These are phyloP conservation scores for Cladophialophora bantiana DNA, from an alignment of 2,329 filamentous ascomycete genomes.

Conservation along the genomic window DNA sequence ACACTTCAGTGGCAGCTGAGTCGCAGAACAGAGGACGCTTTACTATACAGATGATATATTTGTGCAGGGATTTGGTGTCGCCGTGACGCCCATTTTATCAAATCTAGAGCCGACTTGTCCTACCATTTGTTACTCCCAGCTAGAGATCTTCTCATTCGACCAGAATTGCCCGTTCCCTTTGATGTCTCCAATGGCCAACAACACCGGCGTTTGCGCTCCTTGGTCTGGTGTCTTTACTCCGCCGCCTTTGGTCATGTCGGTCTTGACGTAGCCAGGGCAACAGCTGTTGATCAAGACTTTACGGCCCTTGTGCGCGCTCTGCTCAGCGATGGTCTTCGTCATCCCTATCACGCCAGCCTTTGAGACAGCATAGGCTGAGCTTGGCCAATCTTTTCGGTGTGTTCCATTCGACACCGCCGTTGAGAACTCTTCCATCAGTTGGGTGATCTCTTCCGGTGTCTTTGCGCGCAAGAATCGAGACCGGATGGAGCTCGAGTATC, in stretches of 20 bases:
- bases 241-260: slow-evolving; percentile 56
- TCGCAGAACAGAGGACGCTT: background rate
- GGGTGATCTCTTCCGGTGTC: slow-evolving; percentile 53
- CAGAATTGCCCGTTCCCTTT: slow-evolving; percentile 50
- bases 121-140: slow-evolving; percentile 15
- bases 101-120: background rate
- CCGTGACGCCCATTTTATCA: background rate
- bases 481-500: slow-evolving; percentile 55
- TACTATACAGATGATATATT: background rate
- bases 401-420: slow-evolving; percentile 56
- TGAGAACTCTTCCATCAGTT: slow-evolving; percentile 59
- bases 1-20: background rate
- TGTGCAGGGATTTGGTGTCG: background rate
- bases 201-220: slow-evolving; percentile 54
- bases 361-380: slow-evolving; percentile 57
- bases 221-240: slow-evolving; percentile 52
- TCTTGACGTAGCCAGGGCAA: slow-evolving; percentile 55
- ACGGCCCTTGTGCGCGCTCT: slow-evolving; percentile 46
- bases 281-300: slow-evolving; percentile 50
- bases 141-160: slow-evolving; percentile 47
- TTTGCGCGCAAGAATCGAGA: slow-evolving; percentile 52
- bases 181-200: slow-evolving; percentile 52
- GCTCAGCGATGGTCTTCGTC: slow-evolving; percentile 49
- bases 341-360: slow-evolving; percentile 55
- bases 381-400: slow-evolving; percentile 56